Conservation (phyloP, 2,329 filamentous ascomycete species). For the Alternaria alternata region DNA sequence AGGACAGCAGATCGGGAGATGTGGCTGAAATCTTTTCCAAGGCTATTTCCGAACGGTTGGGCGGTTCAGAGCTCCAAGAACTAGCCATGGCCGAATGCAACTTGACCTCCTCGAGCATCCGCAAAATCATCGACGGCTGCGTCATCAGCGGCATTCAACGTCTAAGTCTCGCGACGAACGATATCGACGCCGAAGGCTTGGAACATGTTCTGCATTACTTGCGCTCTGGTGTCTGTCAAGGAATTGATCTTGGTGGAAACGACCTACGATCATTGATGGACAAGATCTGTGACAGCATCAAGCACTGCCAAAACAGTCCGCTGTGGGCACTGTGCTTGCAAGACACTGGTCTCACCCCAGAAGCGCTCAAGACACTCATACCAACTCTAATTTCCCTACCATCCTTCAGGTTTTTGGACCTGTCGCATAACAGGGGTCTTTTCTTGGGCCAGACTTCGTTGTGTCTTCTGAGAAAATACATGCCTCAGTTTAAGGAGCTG, state of each 20-base stretch:
- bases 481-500: slow-evolving; percentile 78
- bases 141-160: slow-evolving; percentile 78
- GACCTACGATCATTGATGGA: slow-evolving; percentile 63
- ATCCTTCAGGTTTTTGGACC: slow-evolving; percentile 85
- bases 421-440: slow-evolving; percentile 86
- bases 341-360: slow-evolving; percentile 80
- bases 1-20: slow-evolving; percentile 54
- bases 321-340: slow-evolving; percentile 86
- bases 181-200: slow-evolving; percentile 76
- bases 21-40: slow-evolving; percentile 74
- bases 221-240: slow-evolving; percentile 79
- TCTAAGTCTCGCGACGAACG: slow-evolving; percentile 83
- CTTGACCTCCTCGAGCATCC: slow-evolving; percentile 74
- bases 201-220: slow-evolving; percentile 80
- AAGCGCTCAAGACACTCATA: slow-evolving; percentile 76
- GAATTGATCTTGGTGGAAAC: slow-evolving; percentile 89
- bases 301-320: slow-evolving; percentile 59
- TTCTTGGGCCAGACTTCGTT: slow-evolving; percentile 81
- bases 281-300: slow-evolving; percentile 61
- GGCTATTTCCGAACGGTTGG: slow-evolving; percentile 78
- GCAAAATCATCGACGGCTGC: slow-evolving; percentile 81
- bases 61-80: slow-evolving; percentile 78
- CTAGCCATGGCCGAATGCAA: slow-evolving; percentile 83
- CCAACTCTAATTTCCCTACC: slow-evolving; percentile 74
- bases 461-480: slow-evolving; percentile 77